A percentile compares a stretch with the other conserved stretches of the same genome.
Evolutionary conservation across 2,329 filamentous ascomycete species (phyloP).

Genomic region (Dichotomopilus funicola): DNA sequence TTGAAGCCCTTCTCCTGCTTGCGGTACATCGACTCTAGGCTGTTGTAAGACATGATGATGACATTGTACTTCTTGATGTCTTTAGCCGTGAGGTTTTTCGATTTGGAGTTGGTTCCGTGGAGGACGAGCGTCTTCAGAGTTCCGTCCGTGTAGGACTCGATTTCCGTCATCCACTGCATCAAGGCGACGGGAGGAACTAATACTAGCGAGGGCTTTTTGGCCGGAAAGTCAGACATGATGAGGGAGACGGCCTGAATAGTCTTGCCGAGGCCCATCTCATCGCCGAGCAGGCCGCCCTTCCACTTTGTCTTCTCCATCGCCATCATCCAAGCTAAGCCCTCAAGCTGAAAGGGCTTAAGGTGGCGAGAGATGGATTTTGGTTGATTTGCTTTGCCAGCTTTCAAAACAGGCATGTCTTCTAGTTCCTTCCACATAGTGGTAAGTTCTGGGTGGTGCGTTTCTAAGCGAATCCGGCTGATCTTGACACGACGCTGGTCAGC

Average conservation of each 20-base stretch:
- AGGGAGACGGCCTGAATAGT: constrained; percentile 97
- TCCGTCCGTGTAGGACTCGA: constrained; percentile 74
- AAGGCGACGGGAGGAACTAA: constrained; percentile 87
- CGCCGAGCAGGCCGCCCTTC: constrained; percentile 84
- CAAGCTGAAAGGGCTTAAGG: constrained; percentile 87
- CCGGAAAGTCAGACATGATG: constrained; percentile 95
- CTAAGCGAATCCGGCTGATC: constrained; percentile 60
- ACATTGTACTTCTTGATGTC: constrained; percentile 81
- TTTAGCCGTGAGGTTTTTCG: constrained; percentile 67
- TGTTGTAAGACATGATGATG: constrained; percentile 95
- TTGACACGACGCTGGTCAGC: constrained; percentile 24
- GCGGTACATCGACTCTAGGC: constrained; percentile 83
- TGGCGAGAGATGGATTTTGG: constrained; percentile 72
- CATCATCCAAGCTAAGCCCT: constrained; percentile 91
- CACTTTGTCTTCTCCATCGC: constrained; percentile 80
- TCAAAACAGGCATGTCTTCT: constrained; percentile 59
- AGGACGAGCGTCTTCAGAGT: constrained; percentile 86
- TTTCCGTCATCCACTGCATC: constrained; percentile 90
- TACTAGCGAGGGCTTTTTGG: constrained; percentile 74
- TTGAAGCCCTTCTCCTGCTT: constrained; percentile 89
- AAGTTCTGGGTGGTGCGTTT: constrained; percentile 70
- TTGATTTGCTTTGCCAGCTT: constrained; percentile 57
- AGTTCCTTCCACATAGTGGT: constrained; percentile 79
- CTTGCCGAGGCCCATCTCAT: constrained; percentile 99
- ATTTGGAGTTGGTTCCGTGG: constrained; percentile 78